Conservation (phyloP, 352 stramenopile species). For the Stramenopiles sp. region DNA sequence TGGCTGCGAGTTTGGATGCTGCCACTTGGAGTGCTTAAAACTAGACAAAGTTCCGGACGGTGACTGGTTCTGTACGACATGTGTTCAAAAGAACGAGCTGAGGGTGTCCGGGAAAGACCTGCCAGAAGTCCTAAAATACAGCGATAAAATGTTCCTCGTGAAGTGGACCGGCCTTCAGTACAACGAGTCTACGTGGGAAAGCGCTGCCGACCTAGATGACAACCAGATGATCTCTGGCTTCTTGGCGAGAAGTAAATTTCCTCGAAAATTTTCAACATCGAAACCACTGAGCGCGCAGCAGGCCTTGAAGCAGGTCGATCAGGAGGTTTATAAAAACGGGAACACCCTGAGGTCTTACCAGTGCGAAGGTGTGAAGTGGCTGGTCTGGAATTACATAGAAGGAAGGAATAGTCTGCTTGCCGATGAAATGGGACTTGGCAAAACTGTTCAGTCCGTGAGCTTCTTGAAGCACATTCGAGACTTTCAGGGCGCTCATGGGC, state of each 20-base stretch:
- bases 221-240: slow-evolving; percentile 33
- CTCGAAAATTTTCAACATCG: background rate
- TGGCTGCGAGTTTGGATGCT: background rate
- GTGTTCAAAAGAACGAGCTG: background rate
- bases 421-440: slow-evolving; percentile 96
- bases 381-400: slow-evolving; percentile 70
- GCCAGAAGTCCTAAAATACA: background rate
- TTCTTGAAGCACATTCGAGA: slow-evolving; percentile 83
- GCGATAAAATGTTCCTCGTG: slow-evolving; percentile 48
- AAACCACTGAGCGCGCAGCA: background rate
- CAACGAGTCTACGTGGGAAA: slow-evolving; percentile 93
- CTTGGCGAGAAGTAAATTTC: slow-evolving; percentile 65
- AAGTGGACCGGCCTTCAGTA: slow-evolving; percentile 97
- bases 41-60: background rate
- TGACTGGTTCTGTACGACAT: background rate
- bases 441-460: slow-evolving; percentile 82
- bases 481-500: slow-evolving; percentile 44
- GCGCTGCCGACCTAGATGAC: slow-evolving; percentile 76
- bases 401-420: slow-evolving; percentile 81
- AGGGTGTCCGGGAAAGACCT: background rate
- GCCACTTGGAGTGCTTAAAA: background rate
- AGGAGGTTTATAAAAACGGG: slow-evolving; percentile 1
- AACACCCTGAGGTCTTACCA: slow-evolving; percentile 80
- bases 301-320: background rate
- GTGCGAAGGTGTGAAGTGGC: slow-evolving; percentile 92